Conservation (phyloP, 805 yeast species). For the Barnettozyma pratensis region DNA sequence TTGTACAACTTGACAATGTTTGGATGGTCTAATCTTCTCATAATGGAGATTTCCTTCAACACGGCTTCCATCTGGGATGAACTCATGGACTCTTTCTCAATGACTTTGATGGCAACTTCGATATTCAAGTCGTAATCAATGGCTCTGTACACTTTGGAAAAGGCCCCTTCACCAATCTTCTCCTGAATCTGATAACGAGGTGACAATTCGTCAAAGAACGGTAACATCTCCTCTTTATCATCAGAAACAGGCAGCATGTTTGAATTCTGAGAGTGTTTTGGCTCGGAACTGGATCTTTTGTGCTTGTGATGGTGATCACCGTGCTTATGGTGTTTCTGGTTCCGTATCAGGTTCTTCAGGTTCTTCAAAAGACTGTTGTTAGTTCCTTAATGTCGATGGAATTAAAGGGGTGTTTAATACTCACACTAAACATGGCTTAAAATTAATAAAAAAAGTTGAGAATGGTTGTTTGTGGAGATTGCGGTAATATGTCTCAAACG, state of each 20-base stretch:
- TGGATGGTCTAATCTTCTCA: slow-evolving; percentile 60
- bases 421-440: slow-evolving; percentile 13
- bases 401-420: slow-evolving; percentile 4
- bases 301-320: not conserved
- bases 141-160: slow-evolving; percentile 69
- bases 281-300: not conserved
- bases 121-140: slow-evolving; percentile 19
- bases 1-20: slow-evolving; percentile 62
- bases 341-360: slow-evolving; percentile 12
- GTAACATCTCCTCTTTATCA: slow-evolving; percentile 1
- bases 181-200: slow-evolving; percentile 35
- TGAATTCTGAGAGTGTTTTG: not conserved
- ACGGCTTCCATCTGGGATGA: slow-evolving; percentile 61
- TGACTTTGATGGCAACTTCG: slow-evolving; percentile 48
- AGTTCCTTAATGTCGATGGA: not conserved
- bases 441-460: not conserved
- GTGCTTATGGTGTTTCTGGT: not conserved
- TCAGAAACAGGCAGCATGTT: not conserved
- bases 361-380: slow-evolving; percentile 2
- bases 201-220: slow-evolving; percentile 16
- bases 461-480: no score
- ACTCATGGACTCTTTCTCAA: slow-evolving; percentile 66
- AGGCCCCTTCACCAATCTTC: slow-evolving; percentile 79
- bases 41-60: slow-evolving; percentile 72
- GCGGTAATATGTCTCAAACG: no score